A percentile compares a stretch with the other conserved stretches of the same genome.
Conservation (phyloP, 2,329 filamentous ascomycete species). For the Cercospora brassicicola region DNA sequence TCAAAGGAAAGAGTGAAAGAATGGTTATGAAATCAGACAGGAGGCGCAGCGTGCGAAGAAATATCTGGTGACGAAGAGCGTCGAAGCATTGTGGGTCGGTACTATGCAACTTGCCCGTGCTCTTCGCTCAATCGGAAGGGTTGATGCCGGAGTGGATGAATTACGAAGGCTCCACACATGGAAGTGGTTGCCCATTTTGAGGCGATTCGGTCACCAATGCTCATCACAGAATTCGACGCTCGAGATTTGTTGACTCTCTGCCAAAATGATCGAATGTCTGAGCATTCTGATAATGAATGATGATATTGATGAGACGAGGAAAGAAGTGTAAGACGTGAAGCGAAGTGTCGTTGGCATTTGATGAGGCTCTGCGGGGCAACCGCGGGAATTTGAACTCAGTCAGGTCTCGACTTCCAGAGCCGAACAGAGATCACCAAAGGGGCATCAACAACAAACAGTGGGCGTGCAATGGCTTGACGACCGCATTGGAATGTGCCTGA, state of each 20-base stretch:
- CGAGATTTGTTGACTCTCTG: background rate
- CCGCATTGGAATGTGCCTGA: no score
- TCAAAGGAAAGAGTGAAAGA: background rate
- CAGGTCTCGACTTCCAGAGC: no score
- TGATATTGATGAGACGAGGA: background rate
- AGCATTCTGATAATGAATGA: background rate
- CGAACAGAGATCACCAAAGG: no score
- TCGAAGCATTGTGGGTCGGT: conserved; percentile 15
- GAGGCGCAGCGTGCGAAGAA: conserved; percentile 3
- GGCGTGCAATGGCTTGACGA: no score
- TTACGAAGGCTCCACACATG: background rate
- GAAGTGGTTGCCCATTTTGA: background rate
- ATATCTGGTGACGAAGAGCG: conserved; percentile 3
- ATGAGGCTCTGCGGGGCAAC: background rate
- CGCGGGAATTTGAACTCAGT: background rate
- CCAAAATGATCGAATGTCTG: background rate
- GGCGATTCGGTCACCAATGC: background rate
- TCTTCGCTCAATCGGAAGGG: conserved; percentile 14
- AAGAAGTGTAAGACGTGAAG: background rate
- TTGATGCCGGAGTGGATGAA: conserved; percentile 14
- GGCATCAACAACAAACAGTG: no score
- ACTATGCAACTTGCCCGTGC: conserved; percentile 7
- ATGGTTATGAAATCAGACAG: background rate
- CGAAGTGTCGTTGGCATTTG: background rate
- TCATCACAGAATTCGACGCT: background rate